Base-by-base conservation (phyloP, 1,139 yeast species). In the Waltiozyma sp. region DNA sequence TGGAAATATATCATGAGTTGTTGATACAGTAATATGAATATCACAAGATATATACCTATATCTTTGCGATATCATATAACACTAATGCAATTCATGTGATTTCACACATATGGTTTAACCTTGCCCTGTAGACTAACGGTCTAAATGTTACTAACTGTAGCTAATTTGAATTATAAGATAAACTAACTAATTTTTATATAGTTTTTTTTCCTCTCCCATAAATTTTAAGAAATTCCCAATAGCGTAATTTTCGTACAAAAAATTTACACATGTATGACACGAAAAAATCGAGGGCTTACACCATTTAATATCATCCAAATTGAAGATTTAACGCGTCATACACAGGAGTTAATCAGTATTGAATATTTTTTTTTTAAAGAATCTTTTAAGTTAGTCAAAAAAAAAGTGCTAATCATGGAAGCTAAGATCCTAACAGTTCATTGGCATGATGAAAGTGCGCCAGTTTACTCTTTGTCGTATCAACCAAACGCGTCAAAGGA, bases 361-460 rank as follows among this genome's bases (percentile, higher is more conserved):
- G n/a, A n/a, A n/a, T n/a, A n/a, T n/a, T n/a, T n/a, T n/a, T n/a
- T n/a, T n/a, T n/a, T n/a, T n/a, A n/a, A n/a, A n/a, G n/a, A n/a
- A n/a, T n/a, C n/a, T n/a, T n/a, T n/a, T n/a, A n/a, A 21, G 23
- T 21, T 21, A 5, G 31, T 26, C 31, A 26, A 26, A 4, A 26
- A 4, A 26, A 26, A 26, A 10, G 31, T 14, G 6, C n/a, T 26
- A 26, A 26, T 38, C 19, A 51, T 51, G 55, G 49, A 51, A 13
- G 53, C 49, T 4, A 28, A 40, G 9, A 47, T 46, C 7, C 40
- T 51, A n/a, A 45, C 51, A 2, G 48, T 48, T 5, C 51, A 48
- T 19, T 85, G 94, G 94, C 95, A 85, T 58, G 79, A 80, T 48
- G 85, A 80, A 45, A 77, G 72, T 50, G 78, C 76, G 58, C 95